Conservation (phyloP, 306 rosid genomes). For the Rosa chinensis region DNA sequence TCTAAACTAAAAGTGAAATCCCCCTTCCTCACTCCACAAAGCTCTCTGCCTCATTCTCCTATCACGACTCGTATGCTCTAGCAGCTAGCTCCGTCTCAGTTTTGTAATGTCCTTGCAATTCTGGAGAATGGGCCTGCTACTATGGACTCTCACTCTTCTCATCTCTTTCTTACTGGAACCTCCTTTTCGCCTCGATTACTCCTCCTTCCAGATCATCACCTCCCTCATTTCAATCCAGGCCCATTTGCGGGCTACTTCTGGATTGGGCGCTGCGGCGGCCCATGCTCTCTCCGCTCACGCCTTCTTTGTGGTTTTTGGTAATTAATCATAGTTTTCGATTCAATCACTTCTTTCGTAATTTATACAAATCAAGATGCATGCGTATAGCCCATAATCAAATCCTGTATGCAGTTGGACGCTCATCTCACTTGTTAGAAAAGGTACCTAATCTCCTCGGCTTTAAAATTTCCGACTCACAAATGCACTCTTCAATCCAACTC, state of each 20-base stretch:
- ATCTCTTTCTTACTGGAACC: constrained; percentile 47
- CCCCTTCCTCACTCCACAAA: too few species aligned
- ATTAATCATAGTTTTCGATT: neutral
- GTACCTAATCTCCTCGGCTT: neutral
- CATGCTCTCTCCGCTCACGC: constrained; percentile 64
- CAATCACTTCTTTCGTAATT: neutral
- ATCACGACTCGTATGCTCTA: too few species aligned
- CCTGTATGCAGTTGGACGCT: constrained; percentile 73
- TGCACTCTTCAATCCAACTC: constrained; percentile 82
- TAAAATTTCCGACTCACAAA: constrained; percentile 29
- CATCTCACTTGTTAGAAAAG: neutral
- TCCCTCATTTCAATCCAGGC: neutral
- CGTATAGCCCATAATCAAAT: constrained; percentile 9
- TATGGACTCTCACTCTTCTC: constrained; percentile 18
- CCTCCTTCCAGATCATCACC: constrained; percentile 29
- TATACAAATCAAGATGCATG: neutral
- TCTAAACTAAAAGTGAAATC: too few species aligned
- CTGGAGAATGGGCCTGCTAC: too few species aligned
- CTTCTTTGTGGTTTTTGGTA: constrained; percentile 70
- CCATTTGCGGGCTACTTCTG: constrained; percentile 73
- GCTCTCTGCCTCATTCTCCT: too few species aligned
- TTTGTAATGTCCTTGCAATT: too few species aligned
- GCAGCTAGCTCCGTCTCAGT: too few species aligned
- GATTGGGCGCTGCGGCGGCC: constrained; percentile 78
- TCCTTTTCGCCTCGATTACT: constrained; percentile 29